phyloP scores from a whole-genome alignment of 225 moss, liverwort and hornwort genomes.

The Takakia lepidozioides region DNA sequence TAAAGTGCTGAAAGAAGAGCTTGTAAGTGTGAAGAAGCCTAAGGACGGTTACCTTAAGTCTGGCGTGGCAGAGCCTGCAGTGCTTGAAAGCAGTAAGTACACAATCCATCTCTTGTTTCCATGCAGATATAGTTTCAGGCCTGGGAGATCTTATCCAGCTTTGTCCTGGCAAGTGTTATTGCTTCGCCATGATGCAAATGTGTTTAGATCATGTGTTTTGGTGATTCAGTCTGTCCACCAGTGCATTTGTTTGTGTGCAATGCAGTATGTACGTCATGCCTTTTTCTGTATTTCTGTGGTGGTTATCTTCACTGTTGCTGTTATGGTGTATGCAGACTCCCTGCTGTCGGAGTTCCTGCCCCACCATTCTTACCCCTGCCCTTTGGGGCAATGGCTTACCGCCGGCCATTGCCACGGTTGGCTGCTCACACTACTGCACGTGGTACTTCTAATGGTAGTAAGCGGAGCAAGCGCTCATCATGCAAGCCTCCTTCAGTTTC shows the following conservation, averaged over 20 bases:
- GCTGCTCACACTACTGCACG: constrained; percentile 50
- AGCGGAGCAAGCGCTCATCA: constrained; percentile 35
- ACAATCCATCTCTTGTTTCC: too few species aligned
- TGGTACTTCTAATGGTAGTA: constrained; percentile 35
- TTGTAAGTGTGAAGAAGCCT: constrained; percentile 63
- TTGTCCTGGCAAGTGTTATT: too few species aligned
- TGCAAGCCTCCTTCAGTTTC: constrained; percentile 16
- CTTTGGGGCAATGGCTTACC: constrained; percentile 58
- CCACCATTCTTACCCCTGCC: constrained; percentile 62
- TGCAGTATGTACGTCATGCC: background rate
- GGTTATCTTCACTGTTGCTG: background rate
- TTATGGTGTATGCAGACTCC: constrained; percentile 61
- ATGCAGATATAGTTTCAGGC: too few species aligned
- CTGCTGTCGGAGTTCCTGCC: constrained; percentile 99
- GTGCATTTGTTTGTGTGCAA: too few species aligned
- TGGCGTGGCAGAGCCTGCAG: constrained; percentile 99
- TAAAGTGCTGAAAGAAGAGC: constrained; percentile 72
- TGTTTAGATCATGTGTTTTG: too few species aligned
- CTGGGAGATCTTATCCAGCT: too few species aligned
- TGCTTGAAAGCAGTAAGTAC: constrained; percentile 93
- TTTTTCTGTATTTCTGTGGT: background rate
- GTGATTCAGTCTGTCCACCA: too few species aligned
- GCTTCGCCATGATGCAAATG: too few species aligned
- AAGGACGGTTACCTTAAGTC: constrained; percentile 60
- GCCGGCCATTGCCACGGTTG: constrained; percentile 72